Evolutionary conservation across 192 early-diverging fungal species (phyloP).

Genomic region (Lobosporangium transversale): DNA sequence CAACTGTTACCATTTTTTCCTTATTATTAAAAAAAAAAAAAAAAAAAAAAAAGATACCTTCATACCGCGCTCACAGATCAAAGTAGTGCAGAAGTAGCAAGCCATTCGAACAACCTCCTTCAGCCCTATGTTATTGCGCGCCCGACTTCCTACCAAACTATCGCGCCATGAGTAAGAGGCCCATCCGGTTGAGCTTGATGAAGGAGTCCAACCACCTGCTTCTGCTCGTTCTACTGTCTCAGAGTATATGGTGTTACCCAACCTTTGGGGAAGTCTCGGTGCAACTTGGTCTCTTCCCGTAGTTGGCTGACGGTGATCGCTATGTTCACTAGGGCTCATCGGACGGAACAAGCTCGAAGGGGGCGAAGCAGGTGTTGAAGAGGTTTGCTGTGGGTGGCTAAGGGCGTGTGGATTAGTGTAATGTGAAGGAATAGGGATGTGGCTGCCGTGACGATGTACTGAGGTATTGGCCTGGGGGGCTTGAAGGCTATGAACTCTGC

Average conservation of each 20-base stretch:
- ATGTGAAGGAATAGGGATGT: slow-evolving; percentile 35
- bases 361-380: background rate
- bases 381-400: slow-evolving; percentile 4
- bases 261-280: background rate
- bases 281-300: no score
- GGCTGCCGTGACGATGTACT: slow-evolving; percentile 1
- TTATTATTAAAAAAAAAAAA: no score
- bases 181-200: no score
- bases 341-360: background rate
- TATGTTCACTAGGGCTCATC: no score
- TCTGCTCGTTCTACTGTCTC: slow-evolving; percentile 38
- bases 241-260: no score
- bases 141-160: background rate
- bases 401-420: slow-evolving; percentile 23
- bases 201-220: no score
- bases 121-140: slow-evolving; percentile 30
- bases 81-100: slow-evolving; percentile 69
- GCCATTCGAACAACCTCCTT: slow-evolving; percentile 70
- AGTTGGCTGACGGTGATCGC: no score
- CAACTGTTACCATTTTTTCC: no score
- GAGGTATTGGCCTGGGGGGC: background rate
- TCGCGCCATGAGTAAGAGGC: no score
- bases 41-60: slow-evolving; percentile 56
- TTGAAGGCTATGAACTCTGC: background rate
- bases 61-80: slow-evolving; percentile 79